Evolutionary conservation across 1,139 yeast genomes (phyloP).

Genomic region (Zygoascus meyerae): DNA sequence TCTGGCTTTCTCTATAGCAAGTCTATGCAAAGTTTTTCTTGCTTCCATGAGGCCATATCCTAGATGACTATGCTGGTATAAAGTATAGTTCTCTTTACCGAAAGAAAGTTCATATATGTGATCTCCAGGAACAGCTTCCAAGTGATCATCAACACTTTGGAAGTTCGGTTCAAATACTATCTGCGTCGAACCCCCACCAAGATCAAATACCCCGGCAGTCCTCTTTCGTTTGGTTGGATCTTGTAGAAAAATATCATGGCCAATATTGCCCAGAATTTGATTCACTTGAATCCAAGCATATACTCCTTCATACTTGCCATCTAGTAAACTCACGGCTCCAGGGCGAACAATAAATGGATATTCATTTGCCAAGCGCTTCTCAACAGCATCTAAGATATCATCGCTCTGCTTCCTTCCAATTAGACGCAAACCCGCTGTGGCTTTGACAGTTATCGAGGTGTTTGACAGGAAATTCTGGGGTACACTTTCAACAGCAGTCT

Average conservation of each 20-base stretch:
- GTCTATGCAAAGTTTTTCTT: conserved; percentile 69
- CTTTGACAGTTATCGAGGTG: conserved; percentile 89
- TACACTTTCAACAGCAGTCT: conserved; percentile 62
- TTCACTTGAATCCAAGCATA: conserved; percentile 94
- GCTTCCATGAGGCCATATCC: conserved; percentile 94
- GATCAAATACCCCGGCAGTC: conserved; percentile 89
- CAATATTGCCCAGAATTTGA: conserved; percentile 80
- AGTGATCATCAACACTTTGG: conserved; percentile 27
- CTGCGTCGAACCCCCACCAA: conserved; percentile 97
- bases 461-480: conserved; percentile 64
- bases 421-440: conserved; percentile 86
- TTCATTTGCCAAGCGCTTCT: conserved; percentile 58
- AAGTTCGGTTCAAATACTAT: conserved; percentile 83
- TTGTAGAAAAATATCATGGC: conserved; percentile 42
- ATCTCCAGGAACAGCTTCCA: conserved; percentile 66
- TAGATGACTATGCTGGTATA: conserved; percentile 85
- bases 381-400: conserved; percentile 64
- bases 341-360: conserved; percentile 82
- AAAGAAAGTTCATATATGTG: conserved; percentile 70
- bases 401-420: conserved; percentile 66
- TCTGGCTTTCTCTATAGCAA: conserved; percentile 13
- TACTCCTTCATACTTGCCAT: conserved; percentile 90
- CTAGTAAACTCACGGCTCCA: conserved; percentile 83
- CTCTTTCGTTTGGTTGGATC: conserved; percentile 39
- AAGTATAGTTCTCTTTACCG: conserved; percentile 64